phyloP scores from a whole-genome alignment of 768 basidiomycete species.

The Termitomyces sp. region DNA sequence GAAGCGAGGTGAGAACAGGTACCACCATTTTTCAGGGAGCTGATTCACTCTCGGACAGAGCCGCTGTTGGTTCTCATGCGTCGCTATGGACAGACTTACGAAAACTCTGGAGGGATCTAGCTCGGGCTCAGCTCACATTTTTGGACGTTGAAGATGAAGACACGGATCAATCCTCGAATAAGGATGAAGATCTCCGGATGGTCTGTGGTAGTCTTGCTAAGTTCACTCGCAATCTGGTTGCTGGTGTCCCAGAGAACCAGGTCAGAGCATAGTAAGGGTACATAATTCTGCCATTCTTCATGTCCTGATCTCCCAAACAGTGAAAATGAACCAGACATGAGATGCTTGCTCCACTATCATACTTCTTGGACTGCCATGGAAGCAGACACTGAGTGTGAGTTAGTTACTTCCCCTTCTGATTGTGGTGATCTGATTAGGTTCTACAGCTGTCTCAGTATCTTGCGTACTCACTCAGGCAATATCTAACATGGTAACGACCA shows the following conservation, averaged over 20 bases:
- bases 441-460: slow-evolving; percentile 54
- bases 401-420: slow-evolving; percentile 3
- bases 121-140: slow-evolving; percentile 44
- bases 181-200: slow-evolving; percentile 28
- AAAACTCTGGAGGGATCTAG: slow-evolving; percentile 51
- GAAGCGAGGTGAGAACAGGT: slow-evolving; percentile 26
- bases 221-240: slow-evolving; percentile 82
- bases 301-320: slow-evolving; percentile 29
- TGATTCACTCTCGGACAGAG: slow-evolving; percentile 2
- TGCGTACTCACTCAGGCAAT: slow-evolving; percentile 72
- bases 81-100: slow-evolving; percentile 51
- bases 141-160: slow-evolving; percentile 43
- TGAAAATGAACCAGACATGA: slow-evolving; percentile 64
- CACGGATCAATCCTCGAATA: slow-evolving; percentile 17
- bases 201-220: slow-evolving; percentile 55
- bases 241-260: slow-evolving; percentile 72
- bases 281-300: not conserved
- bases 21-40: not conserved
- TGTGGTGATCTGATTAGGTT: not conserved
- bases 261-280: slow-evolving; percentile 59
- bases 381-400: slow-evolving; percentile 47
- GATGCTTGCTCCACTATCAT: slow-evolving; percentile 62
- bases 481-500: slow-evolving; percentile 79
- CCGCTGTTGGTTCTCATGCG: slow-evolving; percentile 29
- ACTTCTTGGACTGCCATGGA: slow-evolving; percentile 73